Evolutionary conservation across 495 filamentous ascomycete species (phyloP).

Genomic region (Penicillium verhagenii): DNA sequence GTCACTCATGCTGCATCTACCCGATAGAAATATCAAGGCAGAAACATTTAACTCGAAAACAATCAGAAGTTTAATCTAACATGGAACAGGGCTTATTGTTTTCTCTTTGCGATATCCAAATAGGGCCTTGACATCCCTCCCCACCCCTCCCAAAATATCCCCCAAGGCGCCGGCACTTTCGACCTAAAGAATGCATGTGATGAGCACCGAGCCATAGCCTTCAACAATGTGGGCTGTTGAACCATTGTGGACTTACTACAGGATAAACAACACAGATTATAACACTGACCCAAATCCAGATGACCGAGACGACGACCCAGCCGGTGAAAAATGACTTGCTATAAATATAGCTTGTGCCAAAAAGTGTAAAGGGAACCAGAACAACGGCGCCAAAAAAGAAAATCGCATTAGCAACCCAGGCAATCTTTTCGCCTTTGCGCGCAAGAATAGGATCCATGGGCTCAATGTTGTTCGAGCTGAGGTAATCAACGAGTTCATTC

Average conservation of each 20-base stretch:
- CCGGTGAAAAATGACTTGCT: conserved; percentile 37
- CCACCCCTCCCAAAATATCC: conserved; percentile 21
- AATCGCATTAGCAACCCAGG: conserved; percentile 25
- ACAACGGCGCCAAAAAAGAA: conserved; percentile 35
- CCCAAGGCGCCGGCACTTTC: conserved; percentile 36
- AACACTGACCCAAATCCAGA: conserved; percentile 42
- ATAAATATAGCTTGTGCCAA: conserved; percentile 39
- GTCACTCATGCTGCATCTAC: background rate
- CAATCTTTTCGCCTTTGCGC: conserved; percentile 25
- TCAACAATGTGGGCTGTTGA: no score
- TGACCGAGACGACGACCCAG: conserved; percentile 45
- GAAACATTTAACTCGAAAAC: no score
- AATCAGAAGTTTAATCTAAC: no score
- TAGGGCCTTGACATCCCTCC: conserved; percentile 19
- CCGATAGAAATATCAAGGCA: background rate
- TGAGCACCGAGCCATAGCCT: no score
- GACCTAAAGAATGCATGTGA: conserved; percentile 13
- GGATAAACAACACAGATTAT: conserved; percentile 44
- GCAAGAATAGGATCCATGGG: conserved; percentile 26
- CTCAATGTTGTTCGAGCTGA: conserved; percentile 21
- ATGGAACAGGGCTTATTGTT: background rate
- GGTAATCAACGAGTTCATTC: conserved; percentile 36
- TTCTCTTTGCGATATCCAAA: background rate
- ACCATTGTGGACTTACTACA: conserved; percentile 30
- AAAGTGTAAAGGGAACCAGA: conserved; percentile 42